phyloP scores from a whole-genome alignment of 495 filamentous ascomycete genomes.

The Bryoglossum gracile region DNA sequence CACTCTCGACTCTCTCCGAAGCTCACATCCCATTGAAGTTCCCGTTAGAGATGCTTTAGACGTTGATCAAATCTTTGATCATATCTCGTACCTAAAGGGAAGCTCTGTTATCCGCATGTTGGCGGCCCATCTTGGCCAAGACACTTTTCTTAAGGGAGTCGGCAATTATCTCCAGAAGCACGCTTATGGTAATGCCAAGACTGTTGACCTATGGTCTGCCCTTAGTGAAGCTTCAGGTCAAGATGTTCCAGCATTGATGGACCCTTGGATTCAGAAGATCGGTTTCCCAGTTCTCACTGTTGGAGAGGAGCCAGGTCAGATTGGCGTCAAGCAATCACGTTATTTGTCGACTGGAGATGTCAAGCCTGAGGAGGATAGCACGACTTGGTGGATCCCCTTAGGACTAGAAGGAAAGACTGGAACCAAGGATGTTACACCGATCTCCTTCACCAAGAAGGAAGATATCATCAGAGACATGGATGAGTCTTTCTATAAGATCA shows the following conservation, averaged over 20 bases:
- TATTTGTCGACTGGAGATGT: constrained; percentile 88
- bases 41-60: constrained; percentile 83
- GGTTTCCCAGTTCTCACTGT: constrained; percentile 88
- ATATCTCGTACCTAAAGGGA: constrained; percentile 92
- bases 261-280: constrained; percentile 87
- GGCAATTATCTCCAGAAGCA: constrained; percentile 81
- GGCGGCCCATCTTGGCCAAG: constrained; percentile 72
- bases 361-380: constrained; percentile 74
- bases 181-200: constrained; percentile 90
- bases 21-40: constrained; percentile 92
- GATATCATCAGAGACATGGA: constrained; percentile 67
- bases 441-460: constrained; percentile 68
- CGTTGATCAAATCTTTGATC: constrained; percentile 93
- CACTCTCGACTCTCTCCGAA: constrained; percentile 76
- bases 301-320: constrained; percentile 71
- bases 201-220: constrained; percentile 86
- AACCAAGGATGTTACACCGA: constrained; percentile 36
- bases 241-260: constrained; percentile 82
- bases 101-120: constrained; percentile 95
- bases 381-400: constrained; percentile 94
- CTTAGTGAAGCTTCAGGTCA: constrained; percentile 81
- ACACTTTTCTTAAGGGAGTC: constrained; percentile 84
- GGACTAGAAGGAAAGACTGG: constrained; percentile 58
- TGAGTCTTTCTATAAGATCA: constrained; percentile 85
- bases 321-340: constrained; percentile 73